Evolutionary conservation across 495 filamentous ascomycete species (phyloP).

Genomic region (Amniculicola lignicola): DNA sequence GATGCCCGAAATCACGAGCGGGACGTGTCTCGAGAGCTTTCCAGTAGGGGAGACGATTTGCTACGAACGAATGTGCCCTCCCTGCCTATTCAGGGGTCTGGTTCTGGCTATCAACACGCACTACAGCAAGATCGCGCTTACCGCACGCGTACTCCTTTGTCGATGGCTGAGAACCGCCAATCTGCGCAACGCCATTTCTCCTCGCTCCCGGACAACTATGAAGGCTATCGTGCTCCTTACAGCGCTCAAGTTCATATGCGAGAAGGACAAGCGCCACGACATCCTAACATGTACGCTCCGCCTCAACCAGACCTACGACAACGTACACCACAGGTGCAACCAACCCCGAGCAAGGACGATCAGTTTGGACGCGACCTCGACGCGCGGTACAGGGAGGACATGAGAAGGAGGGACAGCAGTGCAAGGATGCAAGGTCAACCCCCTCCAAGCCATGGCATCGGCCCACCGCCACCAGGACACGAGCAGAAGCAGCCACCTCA

Average conservation of each 20-base stretch:
- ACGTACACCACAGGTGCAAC: constrained; percentile 5
- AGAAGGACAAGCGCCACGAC: constrained; percentile 22
- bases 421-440: neutral
- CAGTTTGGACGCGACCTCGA: constrained; percentile 12
- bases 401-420: constrained; percentile 16
- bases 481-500: constrained; percentile 8
- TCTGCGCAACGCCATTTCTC: constrained; percentile 10
- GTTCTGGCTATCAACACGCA: constrained; percentile 13
- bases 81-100: constrained; percentile 3
- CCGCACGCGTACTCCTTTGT: constrained; percentile 25
- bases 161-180: constrained; percentile 13
- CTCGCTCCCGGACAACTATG: constrained; percentile 5
- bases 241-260: constrained; percentile 24
- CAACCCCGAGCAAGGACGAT: constrained; percentile 7
- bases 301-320: too few relatives aligned
- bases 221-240: constrained; percentile 20
- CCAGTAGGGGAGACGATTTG: constrained; percentile 6
- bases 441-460: neutral
- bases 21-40: constrained; percentile 19
- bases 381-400: constrained; percentile 5
- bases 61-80: constrained; percentile 5
- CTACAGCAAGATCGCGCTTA: constrained; percentile 10
- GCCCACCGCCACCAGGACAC: constrained; percentile 18
- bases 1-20: constrained; percentile 21
- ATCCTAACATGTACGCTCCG: neutral